Evolutionary conservation across 495 filamentous ascomycete species (phyloP).

Genomic region (Tetracladium marchalianum): DNA sequence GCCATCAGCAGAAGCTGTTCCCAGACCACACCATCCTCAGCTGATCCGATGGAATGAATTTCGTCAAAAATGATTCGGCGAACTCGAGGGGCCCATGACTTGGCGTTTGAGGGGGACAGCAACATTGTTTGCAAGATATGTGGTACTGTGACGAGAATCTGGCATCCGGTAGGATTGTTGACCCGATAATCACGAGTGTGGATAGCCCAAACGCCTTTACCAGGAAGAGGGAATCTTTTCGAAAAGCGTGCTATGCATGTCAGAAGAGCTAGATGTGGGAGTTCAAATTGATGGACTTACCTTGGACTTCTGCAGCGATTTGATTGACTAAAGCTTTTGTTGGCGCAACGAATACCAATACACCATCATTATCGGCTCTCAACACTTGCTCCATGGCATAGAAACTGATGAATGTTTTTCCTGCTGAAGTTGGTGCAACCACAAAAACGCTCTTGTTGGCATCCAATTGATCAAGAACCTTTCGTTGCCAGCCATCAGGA

Average conservation of each 20-base stretch:
- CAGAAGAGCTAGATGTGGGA: background rate
- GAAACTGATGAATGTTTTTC: conserved; percentile 52
- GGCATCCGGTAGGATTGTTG: conserved; percentile 60
- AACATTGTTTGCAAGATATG: conserved; percentile 75
- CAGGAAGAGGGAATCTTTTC: conserved; percentile 44
- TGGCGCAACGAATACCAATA: conserved; percentile 70
- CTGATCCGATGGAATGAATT: conserved; percentile 71
- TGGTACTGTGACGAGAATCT: conserved; percentile 68
- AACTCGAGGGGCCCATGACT: conserved; percentile 53
- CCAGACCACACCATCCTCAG: conserved; percentile 71
- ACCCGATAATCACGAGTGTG: conserved; percentile 66
- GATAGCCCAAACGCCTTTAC: conserved; percentile 67
- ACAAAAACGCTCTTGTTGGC: conserved; percentile 57
- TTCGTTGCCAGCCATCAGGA: conserved; percentile 67
- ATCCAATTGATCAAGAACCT: conserved; percentile 66
- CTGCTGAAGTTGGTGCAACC: conserved; percentile 66
- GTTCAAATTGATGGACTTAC: conserved; percentile 5
- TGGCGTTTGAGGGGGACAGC: conserved; percentile 55
- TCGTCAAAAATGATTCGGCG: conserved; percentile 76
- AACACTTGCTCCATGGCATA: conserved; percentile 74
- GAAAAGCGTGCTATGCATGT: conserved; percentile 47
- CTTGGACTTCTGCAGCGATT: conserved; percentile 63
- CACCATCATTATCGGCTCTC: conserved; percentile 50
- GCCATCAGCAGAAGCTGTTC: conserved; percentile 67
- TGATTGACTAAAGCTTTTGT: conserved; percentile 80